Evolutionary conservation across 140 eudicot genomes (phyloP), one percentile per base, ranked within the genome.

Genomic region (Senecio squalidus): DNA sequence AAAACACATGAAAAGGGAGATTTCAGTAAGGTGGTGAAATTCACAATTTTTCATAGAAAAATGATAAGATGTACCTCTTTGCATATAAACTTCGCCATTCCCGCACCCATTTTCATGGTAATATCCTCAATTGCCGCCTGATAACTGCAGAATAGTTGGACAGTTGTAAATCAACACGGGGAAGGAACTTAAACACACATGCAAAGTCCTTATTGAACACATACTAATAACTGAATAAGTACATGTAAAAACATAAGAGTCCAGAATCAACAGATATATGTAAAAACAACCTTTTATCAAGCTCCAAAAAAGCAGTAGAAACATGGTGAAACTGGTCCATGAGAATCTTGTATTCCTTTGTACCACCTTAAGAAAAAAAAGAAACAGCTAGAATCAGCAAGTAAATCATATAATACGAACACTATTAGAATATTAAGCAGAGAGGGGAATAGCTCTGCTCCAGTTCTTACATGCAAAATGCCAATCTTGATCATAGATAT

Each of bases 91-190:
- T 89, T 89, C 64, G 95, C 95, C 97, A 85, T 89, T 75, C 97
- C 95, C 46, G 97, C 95, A 54, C 95, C 97, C 97, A 89, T 89
- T 73, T 84, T 83, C 94, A 75, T 80, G 41, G 97, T 82, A 61
- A 82, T 80, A 75, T 89, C 94, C 73, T 89, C 93, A 71, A 89
- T 85, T 60, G 92, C 84, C 75, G 82, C 86, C 74, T 85, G 95
- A 55, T 77, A 85, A 75, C 97, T 89, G 81, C 69, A 82, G 20
- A 59, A 34, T 46, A 47, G 14, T 51, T 11, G 23, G 36, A 27
- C 3, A 10, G 3, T 45, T 10, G 57, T 23, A n/a, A 22, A 30
- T 47, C 10, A 22, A n/a, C 5, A 38, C 20, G 16, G 11, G 23
- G 2, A 45, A 16, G 23, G 8, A 45, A 45, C 24, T 16, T 18